These are phyloP conservation scores for Pichia cabralensis DNA, from an alignment of 805 yeast species.

Conservation along the genomic window DNA sequence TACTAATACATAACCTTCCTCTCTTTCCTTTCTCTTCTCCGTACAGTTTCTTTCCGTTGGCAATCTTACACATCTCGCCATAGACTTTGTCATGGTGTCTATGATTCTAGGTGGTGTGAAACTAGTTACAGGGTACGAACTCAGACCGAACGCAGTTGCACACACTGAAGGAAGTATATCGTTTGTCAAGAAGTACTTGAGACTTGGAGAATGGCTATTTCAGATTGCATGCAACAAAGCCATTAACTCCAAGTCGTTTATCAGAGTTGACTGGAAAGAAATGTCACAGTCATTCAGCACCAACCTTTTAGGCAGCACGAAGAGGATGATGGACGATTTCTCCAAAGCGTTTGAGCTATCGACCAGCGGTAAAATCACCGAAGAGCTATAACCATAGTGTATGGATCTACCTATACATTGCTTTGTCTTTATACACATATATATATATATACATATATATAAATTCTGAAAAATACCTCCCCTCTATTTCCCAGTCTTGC, in stretches of 20 bases:
- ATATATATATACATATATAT: background rate
- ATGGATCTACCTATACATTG: too few relatives aligned
- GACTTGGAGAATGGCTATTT: slow-evolving; percentile 1
- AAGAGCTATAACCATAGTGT: too few relatives aligned
- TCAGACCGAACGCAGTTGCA: background rate
- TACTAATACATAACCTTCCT: too few relatives aligned
- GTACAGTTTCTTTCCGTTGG: background rate
- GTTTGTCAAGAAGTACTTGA: background rate
- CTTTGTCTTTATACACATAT: too few relatives aligned
- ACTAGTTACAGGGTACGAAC: background rate
- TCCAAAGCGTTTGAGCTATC: slow-evolving; percentile 1
- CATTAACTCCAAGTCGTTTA: slow-evolving; percentile 41
- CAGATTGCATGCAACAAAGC: slow-evolving; percentile 22
- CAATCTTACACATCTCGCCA: background rate
- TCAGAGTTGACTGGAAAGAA: slow-evolving; percentile 21
- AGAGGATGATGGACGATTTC: slow-evolving; percentile 7
- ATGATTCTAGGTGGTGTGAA: background rate
- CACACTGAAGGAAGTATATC: background rate
- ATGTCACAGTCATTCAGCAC: slow-evolving; percentile 7
- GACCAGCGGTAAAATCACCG: too few relatives aligned
- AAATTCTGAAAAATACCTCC: too few relatives aligned
- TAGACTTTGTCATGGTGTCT: background rate
- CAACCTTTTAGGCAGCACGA: slow-evolving; percentile 1
- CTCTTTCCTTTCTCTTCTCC: too few relatives aligned
- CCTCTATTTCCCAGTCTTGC: too few relatives aligned